Conservation (phyloP, 2,329 filamentous ascomycete species). For the Leptoxyphium fumago region DNA sequence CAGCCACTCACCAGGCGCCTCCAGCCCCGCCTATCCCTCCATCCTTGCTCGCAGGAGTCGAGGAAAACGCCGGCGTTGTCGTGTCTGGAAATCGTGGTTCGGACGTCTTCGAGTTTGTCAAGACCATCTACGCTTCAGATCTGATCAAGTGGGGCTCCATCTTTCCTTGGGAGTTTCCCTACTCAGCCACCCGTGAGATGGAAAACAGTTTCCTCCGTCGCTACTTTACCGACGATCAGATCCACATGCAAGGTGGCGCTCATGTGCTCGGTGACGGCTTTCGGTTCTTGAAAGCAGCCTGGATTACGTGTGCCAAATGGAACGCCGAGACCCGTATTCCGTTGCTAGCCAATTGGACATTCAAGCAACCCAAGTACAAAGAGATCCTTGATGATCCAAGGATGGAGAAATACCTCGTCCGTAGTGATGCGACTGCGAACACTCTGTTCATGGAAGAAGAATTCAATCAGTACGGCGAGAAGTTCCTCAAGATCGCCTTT, state of each 20-base stretch:
- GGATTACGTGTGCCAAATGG: constrained; percentile 16
- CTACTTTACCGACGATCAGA: constrained; percentile 14
- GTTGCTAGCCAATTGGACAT: constrained; percentile 11
- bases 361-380: constrained; percentile 8
- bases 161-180: constrained; percentile 20
- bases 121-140: constrained; percentile 11
- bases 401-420: constrained; percentile 9
- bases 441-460: constrained; percentile 12
- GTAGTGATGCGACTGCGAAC: constrained; percentile 6
- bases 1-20: background rate
- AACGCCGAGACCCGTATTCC: constrained; percentile 15
- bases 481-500: constrained; percentile 5
- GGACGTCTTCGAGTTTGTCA: background rate
- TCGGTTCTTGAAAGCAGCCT: constrained; percentile 22
- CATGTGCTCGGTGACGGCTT: constrained; percentile 10
- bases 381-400: constrained; percentile 8
- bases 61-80: background rate
- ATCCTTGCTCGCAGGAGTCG: background rate
- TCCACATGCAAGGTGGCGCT: constrained; percentile 15
- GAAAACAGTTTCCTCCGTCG: constrained; percentile 18
- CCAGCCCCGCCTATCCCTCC: background rate
- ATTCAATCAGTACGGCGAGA: constrained; percentile 4
- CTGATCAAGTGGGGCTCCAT: constrained; percentile 13
- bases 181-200: constrained; percentile 9
- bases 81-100: background rate